Base-by-base conservation (phyloP, 1,139 yeast genomes). In the Scheffersomyces quercinus region DNA sequence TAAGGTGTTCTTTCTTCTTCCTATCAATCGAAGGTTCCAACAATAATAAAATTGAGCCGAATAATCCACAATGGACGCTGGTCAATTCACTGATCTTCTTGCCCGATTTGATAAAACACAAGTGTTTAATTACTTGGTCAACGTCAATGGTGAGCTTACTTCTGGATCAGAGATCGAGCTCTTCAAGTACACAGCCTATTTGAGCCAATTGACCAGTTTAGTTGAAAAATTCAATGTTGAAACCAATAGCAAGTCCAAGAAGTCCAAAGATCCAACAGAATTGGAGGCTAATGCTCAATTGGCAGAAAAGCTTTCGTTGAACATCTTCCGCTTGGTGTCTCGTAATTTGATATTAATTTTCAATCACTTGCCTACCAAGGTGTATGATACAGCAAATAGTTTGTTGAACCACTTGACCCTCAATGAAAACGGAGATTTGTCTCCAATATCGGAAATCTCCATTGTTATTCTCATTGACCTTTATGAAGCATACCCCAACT, bases 301-400 rank as follows among this genome's bases (percentile, higher is more conserved):
- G 29, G 44, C 44, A 9, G 45, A 42, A 1, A 43, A 46, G 26
- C 24, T 50, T 28, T 65, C 73, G 1, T 42, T 52, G 15, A 66
- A 66, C 47, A 38, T 66, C 29, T 63, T 59, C 51, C 63, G 65
- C 35, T 50, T 73, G 14, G 50, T 68, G 4, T 66, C 78, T 1
- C 52, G 65, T 37, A 65, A 62, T 42, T 49, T 67, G 37, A 56
- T 63, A 4, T 24, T 60, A 37, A 62, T 69, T 2, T 60, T 73
- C 37, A 55, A 59, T 8, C 56, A 64, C 20, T 51, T 68, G 15
- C 67, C 77, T 1, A 64, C 66, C n/a, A 71, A 70, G 44, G 59
- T 65, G 3, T 69, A 67, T 51, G 79, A 74, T 46, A 58, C 68
- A 29, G 67, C 75, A 40, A 73, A 73, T 49, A 60, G 54, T 16